These are phyloP conservation scores for Aureobasidium melanogenum DNA, from an alignment of 2,329 filamentous ascomycete genomes.

Conservation along the genomic window DNA sequence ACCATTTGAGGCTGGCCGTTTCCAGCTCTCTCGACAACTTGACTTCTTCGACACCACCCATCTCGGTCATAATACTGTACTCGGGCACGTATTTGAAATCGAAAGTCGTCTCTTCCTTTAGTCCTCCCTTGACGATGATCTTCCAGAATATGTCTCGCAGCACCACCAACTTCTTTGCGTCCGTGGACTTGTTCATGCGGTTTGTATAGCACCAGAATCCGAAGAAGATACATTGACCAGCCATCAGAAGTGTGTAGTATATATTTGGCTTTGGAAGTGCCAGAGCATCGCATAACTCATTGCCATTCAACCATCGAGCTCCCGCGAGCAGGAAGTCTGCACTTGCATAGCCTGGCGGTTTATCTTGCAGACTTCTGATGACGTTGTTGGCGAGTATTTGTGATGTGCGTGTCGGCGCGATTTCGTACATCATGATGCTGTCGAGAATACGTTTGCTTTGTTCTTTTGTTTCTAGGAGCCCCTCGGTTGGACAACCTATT, in stretches of 20 bases:
- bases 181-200: slow-evolving; percentile 40
- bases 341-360: slow-evolving; percentile 57
- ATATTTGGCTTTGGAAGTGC: slow-evolving; percentile 47
- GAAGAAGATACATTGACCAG: slow-evolving; percentile 59
- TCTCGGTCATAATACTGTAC: slow-evolving; percentile 40
- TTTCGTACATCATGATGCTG: slow-evolving; percentile 55
- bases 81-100: slow-evolving; percentile 63
- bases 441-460: slow-evolving; percentile 58
- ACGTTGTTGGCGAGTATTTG: slow-evolving; percentile 65
- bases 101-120: slow-evolving; percentile 54
- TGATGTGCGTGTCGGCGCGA: slow-evolving; percentile 55
- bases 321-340: slow-evolving; percentile 59
- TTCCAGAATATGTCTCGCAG: slow-evolving; percentile 48
- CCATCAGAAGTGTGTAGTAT: slow-evolving; percentile 53
- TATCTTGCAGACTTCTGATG: slow-evolving; percentile 56
- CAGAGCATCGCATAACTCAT: slow-evolving; percentile 51
- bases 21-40: slow-evolving; percentile 34
- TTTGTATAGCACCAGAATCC: slow-evolving; percentile 46
- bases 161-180: slow-evolving; percentile 43
- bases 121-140: slow-evolving; percentile 54
- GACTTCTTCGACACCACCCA: slow-evolving; percentile 35
- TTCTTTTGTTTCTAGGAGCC: slow-evolving; percentile 47
- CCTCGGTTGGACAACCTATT: slow-evolving; percentile 56
- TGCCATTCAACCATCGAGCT: slow-evolving; percentile 62
- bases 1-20: slow-evolving; percentile 37